Base-by-base conservation (phyloP, 208 protist genomes). In the Lotmaria passim region DNA sequence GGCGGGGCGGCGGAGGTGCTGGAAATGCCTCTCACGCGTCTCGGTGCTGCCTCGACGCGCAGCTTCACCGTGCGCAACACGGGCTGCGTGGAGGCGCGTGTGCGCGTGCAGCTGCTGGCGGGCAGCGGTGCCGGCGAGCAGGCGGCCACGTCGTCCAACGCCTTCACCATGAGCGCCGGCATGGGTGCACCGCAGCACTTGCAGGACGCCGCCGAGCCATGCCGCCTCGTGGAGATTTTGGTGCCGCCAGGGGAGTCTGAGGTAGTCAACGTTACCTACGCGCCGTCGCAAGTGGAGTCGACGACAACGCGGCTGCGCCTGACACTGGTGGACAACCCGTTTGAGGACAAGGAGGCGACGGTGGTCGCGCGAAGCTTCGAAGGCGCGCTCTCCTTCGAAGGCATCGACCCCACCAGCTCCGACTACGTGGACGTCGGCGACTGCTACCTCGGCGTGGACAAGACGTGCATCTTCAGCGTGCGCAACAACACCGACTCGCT, bases 291-390 rank as follows among this genome's bases (percentile, higher is more conserved):
- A 50, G 81, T 90, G 28, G 79, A 79, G 55, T 78, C 70, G 57
- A 68, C 67, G 21, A 63, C 43, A 57, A 82, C 83, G 77, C 75
- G 67, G 41, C 67, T 99, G 52, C 55, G 80, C 62, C 73, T 99
- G 21, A 43, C 72, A 6, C 81, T 99, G 7, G 65, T 59, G 7
- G 78, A 98, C 57, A 99, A 99, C 85, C 83, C 88, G 15, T 99
- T 97, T 59, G 98, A 98, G 66, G 81, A 98, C 60, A 93, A 85
- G 36, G 75, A 87, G 65, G 62, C 99, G 15, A 38, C 56, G 23
- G 58, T 99, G 11, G 24, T 79, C 23, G 93, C 82, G n/a, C 86
- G 94, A 31, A 91, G 90, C 57, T 98, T 94, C 72, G 55, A 80
- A 30, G 76, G 96, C 61, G 52, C 83, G 30, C 78, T 99, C 33